A percentile compares a stretch with the other conserved stretches of the same genome.
These are phyloP conservation scores for Aspergillus hiratsukae DNA, from an alignment of 2,329 filamentous ascomycete species.

Conservation along the genomic window DNA sequence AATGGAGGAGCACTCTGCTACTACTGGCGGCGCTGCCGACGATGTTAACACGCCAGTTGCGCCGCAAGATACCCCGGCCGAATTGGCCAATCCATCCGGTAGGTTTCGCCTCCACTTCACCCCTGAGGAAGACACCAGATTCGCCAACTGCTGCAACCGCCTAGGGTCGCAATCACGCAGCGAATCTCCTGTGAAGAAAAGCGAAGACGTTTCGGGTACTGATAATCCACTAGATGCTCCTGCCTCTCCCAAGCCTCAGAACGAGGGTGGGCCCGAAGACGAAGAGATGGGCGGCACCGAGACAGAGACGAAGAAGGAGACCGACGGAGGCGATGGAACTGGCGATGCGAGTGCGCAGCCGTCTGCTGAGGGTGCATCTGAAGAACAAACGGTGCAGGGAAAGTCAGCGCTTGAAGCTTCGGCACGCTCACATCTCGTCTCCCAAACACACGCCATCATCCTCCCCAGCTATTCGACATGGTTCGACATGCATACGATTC, in stretches of 20 bases:
- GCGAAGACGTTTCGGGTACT: constrained; percentile 34
- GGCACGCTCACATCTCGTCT: constrained; percentile 84
- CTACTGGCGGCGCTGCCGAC: constrained; percentile 24
- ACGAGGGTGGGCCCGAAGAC: constrained; percentile 58
- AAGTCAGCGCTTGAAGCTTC: constrained; percentile 80
- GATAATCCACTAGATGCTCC: constrained; percentile 69
- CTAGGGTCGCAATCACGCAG: constrained; percentile 32
- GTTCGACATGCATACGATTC: constrained; percentile 96
- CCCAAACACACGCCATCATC: constrained; percentile 92
- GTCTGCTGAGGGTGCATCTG: constrained; percentile 47
- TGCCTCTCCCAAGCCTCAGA: constrained; percentile 59
- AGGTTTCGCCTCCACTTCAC: constrained; percentile 14
- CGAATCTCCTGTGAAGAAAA: constrained; percentile 27
- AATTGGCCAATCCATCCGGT: constrained; percentile 30
- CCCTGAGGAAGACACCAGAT: constrained; percentile 7
- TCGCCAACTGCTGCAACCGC: constrained; percentile 17
- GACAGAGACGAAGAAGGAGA: constrained; percentile 41
- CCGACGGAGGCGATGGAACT: constrained; percentile 41
- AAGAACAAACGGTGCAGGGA: constrained; percentile 59
- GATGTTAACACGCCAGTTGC: constrained; percentile 23
- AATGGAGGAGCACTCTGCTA: constrained; percentile 35
- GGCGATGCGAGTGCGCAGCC: constrained; percentile 43
- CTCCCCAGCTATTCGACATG: constrained; percentile 96
- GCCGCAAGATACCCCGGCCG: constrained; percentile 26
- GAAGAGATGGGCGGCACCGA: constrained; percentile 73